Evolutionary conservation across 2,329 filamentous ascomycete genomes (phyloP), one percentile per base, ranked within the genome.

Genomic region (Pyrenophora teres): DNA sequence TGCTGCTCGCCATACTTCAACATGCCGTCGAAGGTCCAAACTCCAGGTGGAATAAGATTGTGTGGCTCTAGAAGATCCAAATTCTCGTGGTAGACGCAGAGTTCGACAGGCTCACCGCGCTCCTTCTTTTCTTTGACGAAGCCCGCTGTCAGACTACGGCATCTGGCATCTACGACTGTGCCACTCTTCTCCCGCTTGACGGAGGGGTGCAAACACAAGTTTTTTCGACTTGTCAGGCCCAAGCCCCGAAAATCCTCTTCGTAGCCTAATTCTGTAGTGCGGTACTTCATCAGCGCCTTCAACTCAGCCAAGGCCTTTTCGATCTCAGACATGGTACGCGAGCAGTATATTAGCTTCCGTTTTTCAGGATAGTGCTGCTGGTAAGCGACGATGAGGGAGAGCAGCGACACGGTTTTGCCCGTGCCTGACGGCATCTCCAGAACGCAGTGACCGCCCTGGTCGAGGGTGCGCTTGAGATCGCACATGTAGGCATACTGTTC

Each of bases 291-390:
- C 46, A 99, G 77, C 19, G 87, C 87, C 72, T 94, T 92, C 64
- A 99, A 74, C 75, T 99, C 94, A 8, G 90, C 90, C 45, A 99
- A 77, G 0, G 95, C 94, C 77, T 99, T 99, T 73, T 99, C 94
- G 68, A 99, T 99, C 78, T 99, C 94, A 32, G 94, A 99, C 92
- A 99, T 99, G 50, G 94, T 99, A 86, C 94, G 92, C 58, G 94
- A 99, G 80, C 94, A 99, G 76, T 99, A 99, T 49, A 99, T 97
- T 44, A 99, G 85, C 76, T 99, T 99, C 49, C 95, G 83, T 66
- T 94, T 90, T 70, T 96, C 91, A 3, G 92, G 91, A 67, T 93
- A 92, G 71, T 92, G 87, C 72, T 94, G 90, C 75, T 99, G 95
- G 68, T 99, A 99, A 36, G 94, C 93, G 51, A 99, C 87, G 68